A percentile compares a stretch with the other conserved stretches of the same genome.
Conservation (phyloP, 2,329 filamentous ascomycete genomes). For the Aspergillus sp. region DNA sequence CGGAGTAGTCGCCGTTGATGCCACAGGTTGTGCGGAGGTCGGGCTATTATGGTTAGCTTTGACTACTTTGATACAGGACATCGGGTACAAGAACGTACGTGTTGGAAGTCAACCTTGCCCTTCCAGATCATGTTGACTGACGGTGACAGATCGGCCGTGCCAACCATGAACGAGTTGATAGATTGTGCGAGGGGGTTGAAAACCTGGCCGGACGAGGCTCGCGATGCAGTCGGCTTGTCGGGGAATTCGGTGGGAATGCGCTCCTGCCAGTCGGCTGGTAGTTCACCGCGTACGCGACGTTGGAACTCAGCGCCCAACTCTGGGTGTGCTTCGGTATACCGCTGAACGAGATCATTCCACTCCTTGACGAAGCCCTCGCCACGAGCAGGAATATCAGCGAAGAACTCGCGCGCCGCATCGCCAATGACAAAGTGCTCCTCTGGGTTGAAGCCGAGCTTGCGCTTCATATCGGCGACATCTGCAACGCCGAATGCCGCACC, state of each 20-base stretch:
- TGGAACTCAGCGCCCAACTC: conserved; percentile 52
- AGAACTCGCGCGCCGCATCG: conserved; percentile 53
- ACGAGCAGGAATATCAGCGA: conserved; percentile 47
- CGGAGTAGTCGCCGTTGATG: conserved; percentile 52
- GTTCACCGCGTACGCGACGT: conserved; percentile 48
- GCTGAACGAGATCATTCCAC: conserved; percentile 50
- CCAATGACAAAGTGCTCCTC: conserved; percentile 49
- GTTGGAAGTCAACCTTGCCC: conserved; percentile 52
- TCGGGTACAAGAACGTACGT: conserved; percentile 32
- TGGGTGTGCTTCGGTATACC: conserved; percentile 47
- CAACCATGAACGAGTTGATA: conserved; percentile 53
- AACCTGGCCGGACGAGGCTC: conserved; percentile 49
- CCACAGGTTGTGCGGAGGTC: conserved; percentile 27
- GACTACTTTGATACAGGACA: not conserved
- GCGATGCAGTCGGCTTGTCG: conserved; percentile 50
- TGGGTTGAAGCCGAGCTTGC: conserved; percentile 49
- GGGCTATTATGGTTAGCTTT: conserved; percentile 23
- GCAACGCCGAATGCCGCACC: conserved; percentile 57
- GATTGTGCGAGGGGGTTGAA: conserved; percentile 54
- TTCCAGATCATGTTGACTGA: conserved; percentile 58
- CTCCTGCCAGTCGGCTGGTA: conserved; percentile 51
- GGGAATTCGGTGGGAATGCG: conserved; percentile 53
- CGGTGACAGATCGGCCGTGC: conserved; percentile 54
- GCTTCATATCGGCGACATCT: conserved; percentile 58
- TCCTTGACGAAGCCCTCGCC: conserved; percentile 49